phyloP scores from a whole-genome alignment of 495 filamentous ascomycete genomes.

The Articulospora tetracladia region DNA sequence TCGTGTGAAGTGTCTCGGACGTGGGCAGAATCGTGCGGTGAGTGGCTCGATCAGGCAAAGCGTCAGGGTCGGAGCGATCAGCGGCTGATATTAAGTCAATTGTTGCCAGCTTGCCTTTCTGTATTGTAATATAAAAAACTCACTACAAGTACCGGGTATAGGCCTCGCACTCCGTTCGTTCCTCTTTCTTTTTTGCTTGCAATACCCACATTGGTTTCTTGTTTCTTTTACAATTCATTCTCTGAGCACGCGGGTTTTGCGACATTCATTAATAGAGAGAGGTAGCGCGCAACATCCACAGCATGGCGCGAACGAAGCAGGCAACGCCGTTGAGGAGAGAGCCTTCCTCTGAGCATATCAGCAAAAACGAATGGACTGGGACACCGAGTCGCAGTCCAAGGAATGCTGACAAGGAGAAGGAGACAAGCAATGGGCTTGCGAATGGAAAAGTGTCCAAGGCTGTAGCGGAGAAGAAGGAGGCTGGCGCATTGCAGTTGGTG shows the following conservation, averaged over 20 bases:
- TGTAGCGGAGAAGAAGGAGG: conserved; percentile 35
- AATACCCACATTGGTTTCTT: not conserved
- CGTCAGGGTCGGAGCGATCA: not conserved
- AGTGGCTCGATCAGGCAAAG: not conserved
- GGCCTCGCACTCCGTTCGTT: not conserved
- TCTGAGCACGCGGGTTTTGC: not conserved
- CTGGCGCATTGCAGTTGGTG: conserved; percentile 65
- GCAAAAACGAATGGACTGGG: conserved; percentile 30
- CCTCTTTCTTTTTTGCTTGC: not conserved
- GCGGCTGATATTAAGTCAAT: not conserved
- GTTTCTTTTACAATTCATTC: not conserved
- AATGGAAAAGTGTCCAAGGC: conserved; percentile 27
- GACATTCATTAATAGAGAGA: not conserved
- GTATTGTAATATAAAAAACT: not conserved
- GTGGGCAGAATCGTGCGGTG: not conserved
- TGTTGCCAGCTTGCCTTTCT: not conserved
- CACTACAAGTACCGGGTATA: too few species aligned
- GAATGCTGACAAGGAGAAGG: conserved; percentile 23
- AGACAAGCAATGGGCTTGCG: conserved; percentile 39
- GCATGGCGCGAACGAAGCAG: conserved; percentile 73
- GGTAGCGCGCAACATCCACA: not conserved
- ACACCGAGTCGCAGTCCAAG: conserved; percentile 20
- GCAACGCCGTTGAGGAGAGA: conserved; percentile 60
- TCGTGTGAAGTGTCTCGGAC: not conserved
- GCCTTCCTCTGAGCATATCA: conserved; percentile 58